Percentiles rank a stretch among this genome's conserved stretches.
Conservation (phyloP, 805 yeast species). For the Saturnispora gosingensis region DNA sequence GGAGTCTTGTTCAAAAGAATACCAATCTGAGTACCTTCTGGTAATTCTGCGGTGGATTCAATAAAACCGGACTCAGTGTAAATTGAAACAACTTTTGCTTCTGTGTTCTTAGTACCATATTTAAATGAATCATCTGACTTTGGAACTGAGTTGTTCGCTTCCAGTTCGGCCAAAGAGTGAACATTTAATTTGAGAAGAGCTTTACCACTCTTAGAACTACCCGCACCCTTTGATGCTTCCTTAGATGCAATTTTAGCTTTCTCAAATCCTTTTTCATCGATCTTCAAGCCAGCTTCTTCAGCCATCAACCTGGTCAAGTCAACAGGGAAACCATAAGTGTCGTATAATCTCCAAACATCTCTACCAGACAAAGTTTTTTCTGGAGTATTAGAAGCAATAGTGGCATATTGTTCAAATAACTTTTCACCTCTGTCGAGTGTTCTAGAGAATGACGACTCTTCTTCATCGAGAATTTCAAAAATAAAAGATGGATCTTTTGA, state of each 20-base stretch:
- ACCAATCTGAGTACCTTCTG: constrained; percentile 53
- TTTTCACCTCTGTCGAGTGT: constrained; percentile 98
- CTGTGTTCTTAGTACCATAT: constrained; percentile 61
- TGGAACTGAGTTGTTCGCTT: constrained; percentile 47
- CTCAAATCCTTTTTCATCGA: constrained; percentile 89
- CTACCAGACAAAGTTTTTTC: constrained; percentile 76
- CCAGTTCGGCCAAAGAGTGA: constrained; percentile 72
- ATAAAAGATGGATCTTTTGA: constrained; percentile 60
- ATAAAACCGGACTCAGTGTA: constrained; percentile 66
- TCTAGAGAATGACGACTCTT: constrained; percentile 89
- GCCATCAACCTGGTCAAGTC: constrained; percentile 98
- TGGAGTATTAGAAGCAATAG: constrained; percentile 65
- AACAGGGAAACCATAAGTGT: constrained; percentile 98
- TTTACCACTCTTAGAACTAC: constrained; percentile 40
- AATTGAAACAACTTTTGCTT: constrained; percentile 62
- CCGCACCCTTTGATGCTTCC: constrained; percentile 92
- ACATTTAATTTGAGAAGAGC: constrained; percentile 77
- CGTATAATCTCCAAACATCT: constrained; percentile 97
- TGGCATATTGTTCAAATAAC: constrained; percentile 87
- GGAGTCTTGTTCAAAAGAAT: constrained; percentile 81
- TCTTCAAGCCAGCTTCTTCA: constrained; percentile 88
- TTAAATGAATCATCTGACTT: constrained; percentile 80
- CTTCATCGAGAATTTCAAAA: constrained; percentile 89
- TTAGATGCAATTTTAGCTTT: constrained; percentile 79
- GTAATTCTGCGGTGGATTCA: constrained; percentile 29